phyloP scores from a whole-genome alignment of 2,329 filamentous ascomycete species.

The Exophiala xenobiotica region DNA sequence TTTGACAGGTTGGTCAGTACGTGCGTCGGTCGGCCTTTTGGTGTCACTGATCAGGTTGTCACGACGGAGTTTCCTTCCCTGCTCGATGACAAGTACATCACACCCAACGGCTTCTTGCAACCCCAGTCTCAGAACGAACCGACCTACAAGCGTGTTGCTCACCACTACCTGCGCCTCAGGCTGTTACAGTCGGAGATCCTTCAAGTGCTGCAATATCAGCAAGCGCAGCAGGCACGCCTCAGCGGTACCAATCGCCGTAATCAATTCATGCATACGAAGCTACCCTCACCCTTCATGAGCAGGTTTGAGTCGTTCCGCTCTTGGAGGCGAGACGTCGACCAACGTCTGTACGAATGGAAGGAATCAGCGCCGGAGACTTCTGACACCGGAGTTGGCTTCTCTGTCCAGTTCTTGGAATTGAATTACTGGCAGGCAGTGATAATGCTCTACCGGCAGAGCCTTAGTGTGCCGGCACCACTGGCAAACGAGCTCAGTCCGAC shows the following conservation, averaged over 20 bases:
- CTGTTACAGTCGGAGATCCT: conserved; percentile 91
- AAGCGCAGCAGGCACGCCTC: conserved; percentile 74
- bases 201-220: conserved; percentile 88
- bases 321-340: conserved; percentile 86
- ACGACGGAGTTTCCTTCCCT: conserved; percentile 92
- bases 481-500: conserved; percentile 69
- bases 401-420: conserved; percentile 82
- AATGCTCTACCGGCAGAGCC: conserved; percentile 88
- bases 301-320: conserved; percentile 81
- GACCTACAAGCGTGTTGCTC: conserved; percentile 85
- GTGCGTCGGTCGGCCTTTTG: conserved; percentile 89
- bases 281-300: conserved; percentile 81
- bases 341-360: conserved; percentile 82
- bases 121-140: conserved; percentile 61
- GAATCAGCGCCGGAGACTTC: conserved; percentile 71
- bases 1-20: conserved; percentile 93
- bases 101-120: conserved; percentile 68
- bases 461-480: conserved; percentile 80
- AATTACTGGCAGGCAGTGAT: conserved; percentile 99
- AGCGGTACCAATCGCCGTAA: conserved; percentile 64
- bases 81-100: conserved; percentile 86
- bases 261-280: conserved; percentile 71
- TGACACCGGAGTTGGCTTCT: conserved; percentile 85
- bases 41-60: conserved; percentile 92
- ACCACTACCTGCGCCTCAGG: conserved; percentile 88